phyloP scores from a whole-genome alignment of 2,329 filamentous ascomycete genomes.

The Diplodia sapinea region DNA sequence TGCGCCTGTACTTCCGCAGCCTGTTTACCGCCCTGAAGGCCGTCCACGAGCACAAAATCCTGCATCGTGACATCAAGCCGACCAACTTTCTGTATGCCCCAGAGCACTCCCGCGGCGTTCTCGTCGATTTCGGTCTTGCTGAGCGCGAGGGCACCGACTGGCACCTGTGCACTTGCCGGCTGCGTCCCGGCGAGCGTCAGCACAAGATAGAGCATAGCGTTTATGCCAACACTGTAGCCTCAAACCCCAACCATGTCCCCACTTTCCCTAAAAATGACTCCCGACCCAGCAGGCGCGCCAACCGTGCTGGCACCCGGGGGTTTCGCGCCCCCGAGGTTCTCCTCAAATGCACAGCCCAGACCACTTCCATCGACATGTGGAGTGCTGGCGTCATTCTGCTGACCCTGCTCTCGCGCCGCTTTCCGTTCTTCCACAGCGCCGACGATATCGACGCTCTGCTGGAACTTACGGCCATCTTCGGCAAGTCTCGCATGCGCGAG shows the following conservation, averaged over 20 bases:
- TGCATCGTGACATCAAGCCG: constrained; percentile 96
- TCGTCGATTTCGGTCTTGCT: constrained; percentile 98
- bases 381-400: constrained; percentile 94
- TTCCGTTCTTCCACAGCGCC: constrained; percentile 98
- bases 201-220: constrained; percentile 60
- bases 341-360: constrained; percentile 96
- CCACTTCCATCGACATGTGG: constrained; percentile 93
- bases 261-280: constrained; percentile 91
- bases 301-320: constrained; percentile 90
- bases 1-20: constrained; percentile 86
- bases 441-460: constrained; percentile 98
- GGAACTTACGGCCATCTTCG: constrained; percentile 95
- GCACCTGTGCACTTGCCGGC: constrained; percentile 82
- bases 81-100: constrained; percentile 97
- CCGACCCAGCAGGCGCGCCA: constrained; percentile 85
- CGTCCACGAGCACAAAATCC: constrained; percentile 82
- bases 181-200: constrained; percentile 67
- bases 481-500: constrained; percentile 79
- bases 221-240: constrained; percentile 61
- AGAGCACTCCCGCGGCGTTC: constrained; percentile 76
- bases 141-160: constrained; percentile 74
- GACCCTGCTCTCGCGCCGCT: constrained; percentile 89
- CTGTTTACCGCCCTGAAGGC: constrained; percentile 84
- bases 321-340: constrained; percentile 96
- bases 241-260: constrained; percentile 45